phyloP scores from a whole-genome alignment of 805 yeast species.

The Saturnispora mendoncae region DNA sequence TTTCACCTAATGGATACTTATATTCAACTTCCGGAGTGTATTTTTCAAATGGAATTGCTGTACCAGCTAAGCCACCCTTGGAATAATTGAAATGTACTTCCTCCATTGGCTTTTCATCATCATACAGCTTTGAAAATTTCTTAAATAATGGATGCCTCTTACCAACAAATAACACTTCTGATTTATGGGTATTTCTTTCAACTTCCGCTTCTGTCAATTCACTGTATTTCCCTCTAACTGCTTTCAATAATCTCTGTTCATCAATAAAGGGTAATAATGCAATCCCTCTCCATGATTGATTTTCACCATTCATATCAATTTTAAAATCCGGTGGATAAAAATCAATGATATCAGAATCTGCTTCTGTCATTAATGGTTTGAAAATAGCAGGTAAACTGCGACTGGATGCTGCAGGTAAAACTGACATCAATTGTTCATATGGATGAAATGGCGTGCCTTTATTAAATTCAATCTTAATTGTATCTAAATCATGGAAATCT shows the following conservation, averaged over 20 bases:
- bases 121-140: conserved; percentile 35
- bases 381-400: conserved; percentile 78
- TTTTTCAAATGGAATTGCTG: conserved; percentile 29
- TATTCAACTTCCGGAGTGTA: conserved; percentile 32
- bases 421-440: conserved; percentile 90
- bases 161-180: conserved; percentile 64
- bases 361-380: conserved; percentile 70
- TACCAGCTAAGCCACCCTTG: conserved; percentile 53
- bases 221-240: conserved; percentile 57
- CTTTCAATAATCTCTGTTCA: conserved; percentile 58
- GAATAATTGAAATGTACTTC: conserved; percentile 37
- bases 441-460: conserved; percentile 79
- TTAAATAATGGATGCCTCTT: conserved; percentile 45
- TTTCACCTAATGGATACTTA: conserved; percentile 36
- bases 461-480: conserved; percentile 48
- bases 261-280: conserved; percentile 87
- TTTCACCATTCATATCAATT: conserved; percentile 92
- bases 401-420: conserved; percentile 87
- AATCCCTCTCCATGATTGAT: conserved; percentile 92
- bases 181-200: conserved; percentile 59
- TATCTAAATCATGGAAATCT: conserved; percentile 57
- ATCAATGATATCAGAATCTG: conserved; percentile 76
- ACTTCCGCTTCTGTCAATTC: conserved; percentile 58
- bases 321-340: conserved; percentile 84
- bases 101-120: conserved; percentile 34